Base-by-base conservation (phyloP, 768 basidiomycete genomes). In the Cystobasidium tubakii region DNA sequence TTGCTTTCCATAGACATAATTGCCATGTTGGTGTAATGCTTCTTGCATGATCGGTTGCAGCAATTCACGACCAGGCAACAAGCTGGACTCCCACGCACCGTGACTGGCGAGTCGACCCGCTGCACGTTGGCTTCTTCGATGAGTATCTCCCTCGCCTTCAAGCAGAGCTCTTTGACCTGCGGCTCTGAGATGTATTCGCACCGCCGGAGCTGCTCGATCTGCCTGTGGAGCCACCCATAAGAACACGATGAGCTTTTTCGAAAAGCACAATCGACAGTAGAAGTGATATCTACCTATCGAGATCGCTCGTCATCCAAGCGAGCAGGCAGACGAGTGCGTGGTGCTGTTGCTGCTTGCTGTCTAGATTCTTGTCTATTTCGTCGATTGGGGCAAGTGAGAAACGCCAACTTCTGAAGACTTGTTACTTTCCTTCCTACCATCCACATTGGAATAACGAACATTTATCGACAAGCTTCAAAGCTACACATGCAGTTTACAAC, bases 81-180 rank as follows among this genome's bases (percentile, higher is more conserved):
- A 97, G 83, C 97, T 96, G 85, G 96, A 97, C 25, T 95, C 95
- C 80, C 94, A 88, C 81, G 75, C 34, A 83, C 83, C 42, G 95
- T 97, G 17, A 97, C 93, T 17, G 95, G 95, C 55, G 92, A 89
- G 83, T 97, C 94, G 39, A 98, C 90, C 76, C 88, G 87, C 81
- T 97, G 94, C 0, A 99, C 93, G 81, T 99, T 99, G 1, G 90
- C 95, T 82, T 98, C 95, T 82, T 98, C 95, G 6, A 97, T 91
- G 36, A 97, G 84, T 72, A 97, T 94, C 83, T 98, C 96, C 73
- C 93, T 86, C 29, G 96, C 96, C 80, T 96, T 97, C 78, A 93
- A 84, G 82, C 95, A 99, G 9, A 99, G 85, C 77, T 90, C 86
- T 81, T 96, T 97, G 76, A 99, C 96, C 78, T 95, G 89, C 74